Percentiles rank a stretch among this genome's conserved stretches.
Conservation (phyloP, 108 stramenopile species). For the Cylindrotheca closterium region DNA sequence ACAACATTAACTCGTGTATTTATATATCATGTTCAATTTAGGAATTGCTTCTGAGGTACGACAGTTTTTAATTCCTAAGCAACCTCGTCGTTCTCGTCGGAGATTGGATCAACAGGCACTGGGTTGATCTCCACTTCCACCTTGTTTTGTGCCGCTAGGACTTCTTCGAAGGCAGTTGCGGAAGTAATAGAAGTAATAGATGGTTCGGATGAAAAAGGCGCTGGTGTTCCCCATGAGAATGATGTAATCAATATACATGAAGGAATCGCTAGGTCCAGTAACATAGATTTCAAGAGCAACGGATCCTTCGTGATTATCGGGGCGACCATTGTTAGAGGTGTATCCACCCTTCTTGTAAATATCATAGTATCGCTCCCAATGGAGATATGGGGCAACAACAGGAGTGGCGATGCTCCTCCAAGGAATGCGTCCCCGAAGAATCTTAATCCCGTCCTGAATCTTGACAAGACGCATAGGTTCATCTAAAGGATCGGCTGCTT, state of each 20-base stretch:
- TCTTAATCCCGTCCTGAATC: background rate
- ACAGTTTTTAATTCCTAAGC: no score
- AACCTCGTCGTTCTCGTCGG: no score
- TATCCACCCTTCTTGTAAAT: constrained; percentile 6
- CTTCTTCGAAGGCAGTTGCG: no score
- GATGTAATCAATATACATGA: constrained; percentile 16
- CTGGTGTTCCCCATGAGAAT: constrained; percentile 9
- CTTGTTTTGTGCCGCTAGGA: no score
- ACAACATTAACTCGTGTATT: no score
- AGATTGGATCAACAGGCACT: no score
- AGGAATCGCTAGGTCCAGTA: background rate
- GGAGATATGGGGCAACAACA: constrained; percentile 24
- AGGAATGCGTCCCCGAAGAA: constrained; percentile 13
- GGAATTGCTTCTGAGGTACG: no score
- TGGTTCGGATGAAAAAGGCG: no score
- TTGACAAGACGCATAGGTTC: constrained; percentile 14
- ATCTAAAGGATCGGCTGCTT: background rate
- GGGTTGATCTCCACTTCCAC: no score
- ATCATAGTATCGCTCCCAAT: constrained; percentile 19
- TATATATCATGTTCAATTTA: no score
- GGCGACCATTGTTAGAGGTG: no score
- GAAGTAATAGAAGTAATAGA: no score
- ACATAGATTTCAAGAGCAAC: constrained; percentile 22
- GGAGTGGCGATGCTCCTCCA: constrained; percentile 22
- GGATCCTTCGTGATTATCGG: constrained; percentile 7